These are phyloP conservation scores for Pyrenochaeta sp. DNA, from an alignment of 2,329 filamentous ascomycete genomes.

Conservation along the genomic window DNA sequence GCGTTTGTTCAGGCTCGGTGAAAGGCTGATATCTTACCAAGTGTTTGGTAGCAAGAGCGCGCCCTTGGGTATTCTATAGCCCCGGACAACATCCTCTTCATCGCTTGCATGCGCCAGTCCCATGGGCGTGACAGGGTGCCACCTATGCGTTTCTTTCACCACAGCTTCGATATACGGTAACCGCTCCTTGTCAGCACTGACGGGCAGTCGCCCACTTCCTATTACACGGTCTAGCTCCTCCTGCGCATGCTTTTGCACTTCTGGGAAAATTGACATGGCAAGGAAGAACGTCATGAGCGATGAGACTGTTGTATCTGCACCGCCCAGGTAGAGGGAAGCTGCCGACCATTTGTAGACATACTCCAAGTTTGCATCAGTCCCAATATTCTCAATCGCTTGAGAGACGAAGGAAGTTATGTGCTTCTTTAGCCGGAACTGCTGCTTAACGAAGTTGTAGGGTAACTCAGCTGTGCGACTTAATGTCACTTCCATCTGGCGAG, in stretches of 20 bases:
- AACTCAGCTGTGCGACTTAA: slow-evolving; percentile 45
- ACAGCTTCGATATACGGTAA: slow-evolving; percentile 51
- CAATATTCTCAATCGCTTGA: slow-evolving; percentile 47
- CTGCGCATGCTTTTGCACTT: slow-evolving; percentile 59
- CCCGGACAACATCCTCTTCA: slow-evolving; percentile 50
- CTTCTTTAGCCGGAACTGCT: slow-evolving; percentile 47
- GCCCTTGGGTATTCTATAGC: slow-evolving; percentile 55
- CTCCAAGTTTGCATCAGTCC: slow-evolving; percentile 43
- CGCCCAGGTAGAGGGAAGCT: slow-evolving; percentile 54
- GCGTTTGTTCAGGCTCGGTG: not conserved
- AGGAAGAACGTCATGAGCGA: slow-evolving; percentile 58
- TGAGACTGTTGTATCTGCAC: slow-evolving; percentile 57
- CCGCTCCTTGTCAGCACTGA: slow-evolving; percentile 55
- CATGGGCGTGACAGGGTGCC: slow-evolving; percentile 45
- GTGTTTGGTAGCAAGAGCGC: slow-evolving; percentile 49
- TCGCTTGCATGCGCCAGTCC: slow-evolving; percentile 42
- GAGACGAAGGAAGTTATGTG: slow-evolving; percentile 53
- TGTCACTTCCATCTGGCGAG: slow-evolving; percentile 46
- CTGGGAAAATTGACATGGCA: slow-evolving; percentile 61
- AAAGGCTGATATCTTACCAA: slow-evolving; percentile 40
- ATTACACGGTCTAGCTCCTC: slow-evolving; percentile 60
- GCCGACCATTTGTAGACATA: slow-evolving; percentile 54
- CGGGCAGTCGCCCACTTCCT: slow-evolving; percentile 57
- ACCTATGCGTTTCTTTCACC: slow-evolving; percentile 57
- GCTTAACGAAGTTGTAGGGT: slow-evolving; percentile 56